A percentile compares a stretch with the other conserved stretches of the same genome.
Conservation (phyloP, 225 moss, liverwort and hornwort genomes). For the Thuidium tamariscinum region DNA sequence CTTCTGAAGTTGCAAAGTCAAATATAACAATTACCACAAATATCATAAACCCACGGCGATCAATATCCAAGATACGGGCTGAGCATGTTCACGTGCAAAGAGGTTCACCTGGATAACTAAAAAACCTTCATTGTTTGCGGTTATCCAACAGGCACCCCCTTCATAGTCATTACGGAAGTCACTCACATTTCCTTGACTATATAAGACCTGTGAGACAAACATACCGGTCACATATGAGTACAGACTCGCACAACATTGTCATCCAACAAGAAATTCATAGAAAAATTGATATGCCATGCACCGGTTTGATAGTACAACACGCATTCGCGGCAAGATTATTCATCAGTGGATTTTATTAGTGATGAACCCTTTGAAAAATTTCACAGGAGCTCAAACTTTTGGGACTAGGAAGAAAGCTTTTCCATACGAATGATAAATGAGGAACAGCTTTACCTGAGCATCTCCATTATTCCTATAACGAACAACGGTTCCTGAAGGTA, state of each 20-base stretch:
- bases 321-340: neutral
- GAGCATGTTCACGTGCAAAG: neutral
- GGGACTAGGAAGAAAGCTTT: neutral
- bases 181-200: slow-evolving; percentile 72
- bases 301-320: neutral
- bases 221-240: neutral
- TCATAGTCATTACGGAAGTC: slow-evolving; percentile 37
- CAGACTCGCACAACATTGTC: neutral
- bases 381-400: neutral
- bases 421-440: neutral
- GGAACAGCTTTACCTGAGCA: slow-evolving; percentile 32
- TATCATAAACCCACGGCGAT: neutral
- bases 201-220: slow-evolving; percentile 34
- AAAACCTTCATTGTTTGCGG: slow-evolving; percentile 42
- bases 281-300: neutral
- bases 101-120: slow-evolving; percentile 54
- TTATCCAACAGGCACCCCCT: slow-evolving; percentile 41
- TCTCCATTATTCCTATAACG: slow-evolving; percentile 64
- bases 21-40: neutral
- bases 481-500: slow-evolving; percentile 72
- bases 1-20: neutral
- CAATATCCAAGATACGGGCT: neutral
- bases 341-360: neutral
- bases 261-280: neutral
- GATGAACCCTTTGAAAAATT: neutral